Evolutionary conservation across 139 green algal genomes (phyloP), one percentile per base, ranked within the genome.

Genomic region (Chlamydomonas asymmetrica): DNA sequence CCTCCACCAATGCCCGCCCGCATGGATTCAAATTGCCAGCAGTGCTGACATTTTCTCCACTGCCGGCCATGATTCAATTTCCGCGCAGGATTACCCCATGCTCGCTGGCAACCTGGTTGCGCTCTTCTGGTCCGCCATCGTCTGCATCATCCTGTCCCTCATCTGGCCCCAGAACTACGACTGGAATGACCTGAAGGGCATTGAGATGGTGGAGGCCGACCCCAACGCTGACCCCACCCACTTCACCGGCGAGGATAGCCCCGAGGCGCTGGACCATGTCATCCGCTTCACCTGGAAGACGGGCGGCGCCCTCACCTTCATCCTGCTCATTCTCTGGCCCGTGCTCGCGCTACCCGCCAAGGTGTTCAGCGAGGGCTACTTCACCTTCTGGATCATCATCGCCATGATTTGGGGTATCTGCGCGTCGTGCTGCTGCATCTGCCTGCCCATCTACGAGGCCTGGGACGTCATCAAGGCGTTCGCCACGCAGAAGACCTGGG

Each of bases 11-110:
- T 56, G 48, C 48, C 16, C 48, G 48, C 16, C 48, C 16, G 48
- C 48, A 56, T 56, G 48, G 16, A 56, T 27, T 27, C 16, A 13
- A 56, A 18, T 18, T 56, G 48, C 16, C 48, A 56, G 48, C 48
- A 27, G 48, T n/a, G 48, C 48, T 18, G 16, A 13, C 48, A 56
- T 13, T 23, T 8, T 61, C 25, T 61, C 13, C 16, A 82, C 66
- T 35, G 76, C 85, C 57, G 66, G 81, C 65, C 29, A 49, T 70
- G 2, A 74, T 56, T 52, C 68, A n/a, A n/a, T n/a, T n/a, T n/a
- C n/a, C n/a, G n/a, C n/a, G n/a, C n/a, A n/a, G 76, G 86, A 97
- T 71, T 96, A 93, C 79, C 86, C 91, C 57, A 97, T 97, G 93
- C 81, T 97, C 49, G 89, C 85, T 16, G 92, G 93, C 63, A 97